These are phyloP conservation scores for Trametes sp. DNA, from an alignment of 1,284 basidiomycete species.

Conservation along the genomic window DNA sequence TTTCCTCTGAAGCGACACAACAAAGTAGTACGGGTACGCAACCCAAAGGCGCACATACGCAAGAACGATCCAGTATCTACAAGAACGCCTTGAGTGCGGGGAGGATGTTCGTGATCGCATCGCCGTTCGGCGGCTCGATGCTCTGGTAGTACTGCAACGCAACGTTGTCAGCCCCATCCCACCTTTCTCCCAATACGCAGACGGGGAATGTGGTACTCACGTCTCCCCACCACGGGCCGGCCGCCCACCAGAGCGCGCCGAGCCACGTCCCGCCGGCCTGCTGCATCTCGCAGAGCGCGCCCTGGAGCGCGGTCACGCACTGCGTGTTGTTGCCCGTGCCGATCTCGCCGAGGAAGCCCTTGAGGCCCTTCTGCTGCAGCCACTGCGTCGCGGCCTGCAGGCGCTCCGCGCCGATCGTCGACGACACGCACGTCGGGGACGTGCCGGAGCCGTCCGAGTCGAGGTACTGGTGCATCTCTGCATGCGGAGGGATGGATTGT, in stretches of 20 bases:
- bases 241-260: constrained; percentile 65
- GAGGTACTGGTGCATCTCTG: constrained; percentile 77
- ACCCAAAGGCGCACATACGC: neutral
- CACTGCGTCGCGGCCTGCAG: constrained; percentile 62
- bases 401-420: constrained; percentile 66
- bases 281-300: constrained; percentile 66
- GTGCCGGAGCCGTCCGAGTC: constrained; percentile 72
- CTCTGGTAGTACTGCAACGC: constrained; percentile 63
- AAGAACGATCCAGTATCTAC: constrained; percentile 38
- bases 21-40: neutral
- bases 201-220: constrained; percentile 45
- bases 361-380: constrained; percentile 65
- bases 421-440: constrained; percentile 58
- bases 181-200: constrained; percentile 6
- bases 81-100: constrained; percentile 65
- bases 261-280: constrained; percentile 62
- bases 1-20: neutral
- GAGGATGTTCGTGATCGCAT: constrained; percentile 57
- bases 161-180: constrained; percentile 20
- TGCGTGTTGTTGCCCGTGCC: constrained; percentile 62
- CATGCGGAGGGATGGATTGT: neutral
- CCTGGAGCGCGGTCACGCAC: constrained; percentile 61
- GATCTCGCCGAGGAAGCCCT: constrained; percentile 71
- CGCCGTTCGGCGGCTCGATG: constrained; percentile 67
- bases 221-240: constrained; percentile 67